Evolutionary conservation across 164 flowering plant genomes (phyloP).

Genomic region (Umbilicus rupestris): DNA sequence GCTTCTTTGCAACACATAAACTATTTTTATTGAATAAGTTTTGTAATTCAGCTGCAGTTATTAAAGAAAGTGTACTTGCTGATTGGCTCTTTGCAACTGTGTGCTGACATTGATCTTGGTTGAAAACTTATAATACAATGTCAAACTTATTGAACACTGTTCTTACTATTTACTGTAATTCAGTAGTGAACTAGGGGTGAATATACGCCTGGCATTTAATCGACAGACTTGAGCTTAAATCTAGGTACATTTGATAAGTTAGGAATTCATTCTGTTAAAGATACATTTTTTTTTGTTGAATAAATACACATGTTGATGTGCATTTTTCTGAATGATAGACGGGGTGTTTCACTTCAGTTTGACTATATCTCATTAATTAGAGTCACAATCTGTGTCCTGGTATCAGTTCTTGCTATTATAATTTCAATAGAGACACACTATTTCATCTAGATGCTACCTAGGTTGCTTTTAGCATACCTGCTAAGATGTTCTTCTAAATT

Average conservation of each 20-base stretch:
- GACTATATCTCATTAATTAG: not conserved
- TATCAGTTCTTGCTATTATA: not conserved
- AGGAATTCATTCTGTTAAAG: too few relatives aligned
- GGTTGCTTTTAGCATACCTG: not conserved
- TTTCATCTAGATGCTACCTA: not conserved
- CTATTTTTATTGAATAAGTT: not conserved
- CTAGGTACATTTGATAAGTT: too few relatives aligned
- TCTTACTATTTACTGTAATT: too few relatives aligned
- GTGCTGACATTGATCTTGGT: not conserved
- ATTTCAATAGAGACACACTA: too few relatives aligned
- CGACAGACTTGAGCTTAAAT: too few relatives aligned
- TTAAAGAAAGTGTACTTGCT: not conserved
- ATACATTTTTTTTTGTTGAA: too few relatives aligned
- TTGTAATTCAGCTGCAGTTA: not conserved
- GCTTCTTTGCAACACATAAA: not conserved
- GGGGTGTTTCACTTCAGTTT: too few relatives aligned
- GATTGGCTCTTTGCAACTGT: not conserved
- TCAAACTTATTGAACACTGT: not conserved
- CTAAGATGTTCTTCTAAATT: too few relatives aligned
- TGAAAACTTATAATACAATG: conserved; percentile 1
- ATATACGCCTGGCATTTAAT: too few relatives aligned
- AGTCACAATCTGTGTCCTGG: not conserved
- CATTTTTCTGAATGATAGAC: too few relatives aligned
- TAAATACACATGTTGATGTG: too few relatives aligned
- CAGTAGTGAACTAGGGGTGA: too few relatives aligned